phyloP scores from a whole-genome alignment of 1,139 yeast species.

The Hansenula sp. region DNA sequence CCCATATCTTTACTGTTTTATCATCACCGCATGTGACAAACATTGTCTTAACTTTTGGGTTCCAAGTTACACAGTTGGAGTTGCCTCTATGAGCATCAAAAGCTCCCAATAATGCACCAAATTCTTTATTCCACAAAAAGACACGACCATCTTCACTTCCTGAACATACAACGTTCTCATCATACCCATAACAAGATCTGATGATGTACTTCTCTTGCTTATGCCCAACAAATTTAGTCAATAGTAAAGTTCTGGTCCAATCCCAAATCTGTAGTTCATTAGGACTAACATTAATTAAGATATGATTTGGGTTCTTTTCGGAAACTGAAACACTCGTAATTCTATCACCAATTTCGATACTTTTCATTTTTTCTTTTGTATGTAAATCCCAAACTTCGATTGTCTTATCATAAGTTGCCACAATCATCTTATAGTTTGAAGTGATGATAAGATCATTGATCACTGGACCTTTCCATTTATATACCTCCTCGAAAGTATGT shows the following conservation, averaged over 20 bases:
- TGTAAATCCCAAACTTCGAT: conserved; percentile 47
- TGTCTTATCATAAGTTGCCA: conserved; percentile 58
- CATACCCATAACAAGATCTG: conserved; percentile 72
- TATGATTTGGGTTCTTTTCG: conserved; percentile 34
- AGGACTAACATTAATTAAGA: conserved; percentile 65
- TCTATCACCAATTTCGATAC: conserved; percentile 35
- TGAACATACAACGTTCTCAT: conserved; percentile 67
- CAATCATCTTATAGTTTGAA: conserved; percentile 59
- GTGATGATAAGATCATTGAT: conserved; percentile 70
- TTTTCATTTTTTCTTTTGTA: conserved; percentile 27
- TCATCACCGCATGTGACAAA: conserved; percentile 91
- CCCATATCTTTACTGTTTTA: conserved; percentile 63
- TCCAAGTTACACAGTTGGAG: conserved; percentile 80
- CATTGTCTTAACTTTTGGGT: conserved; percentile 43
- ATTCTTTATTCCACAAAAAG: conserved; percentile 75
- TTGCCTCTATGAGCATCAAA: conserved; percentile 63
- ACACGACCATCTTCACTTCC: conserved; percentile 83
- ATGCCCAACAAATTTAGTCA: conserved; percentile 67
- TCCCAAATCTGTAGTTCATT: conserved; percentile 84
- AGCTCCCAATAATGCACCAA: conserved; percentile 64
- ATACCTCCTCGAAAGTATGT: conserved; percentile 32
- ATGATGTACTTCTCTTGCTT: conserved; percentile 66
- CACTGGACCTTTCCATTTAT: conserved; percentile 31
- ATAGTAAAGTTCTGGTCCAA: conserved; percentile 41
- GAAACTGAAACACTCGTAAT: conserved; percentile 47